Base-by-base conservation (phyloP, 495 filamentous ascomycete species). In the Podospora pseudocomata region DNA sequence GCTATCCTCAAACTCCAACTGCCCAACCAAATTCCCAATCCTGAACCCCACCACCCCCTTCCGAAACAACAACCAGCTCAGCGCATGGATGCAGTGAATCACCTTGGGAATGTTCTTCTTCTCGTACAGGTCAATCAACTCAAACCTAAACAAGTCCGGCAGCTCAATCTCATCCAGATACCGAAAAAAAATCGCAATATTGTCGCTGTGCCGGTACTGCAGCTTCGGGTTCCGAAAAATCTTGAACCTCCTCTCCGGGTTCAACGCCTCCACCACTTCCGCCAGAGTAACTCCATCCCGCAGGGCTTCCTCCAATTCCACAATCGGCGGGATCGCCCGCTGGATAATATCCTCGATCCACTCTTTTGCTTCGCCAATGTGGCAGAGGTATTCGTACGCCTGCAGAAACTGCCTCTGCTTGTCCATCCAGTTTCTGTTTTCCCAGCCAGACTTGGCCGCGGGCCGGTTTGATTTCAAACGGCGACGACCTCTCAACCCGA, bases 61-160 rank as follows among this genome's bases (percentile, higher is more conserved):
- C 60, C 96, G 88, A 80, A 91, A 97, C 6, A 99, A 86, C 54
- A 98, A 82, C 92, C 94, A 99, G 72, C 94, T 97, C 16, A 98
- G 80, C 2, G 96, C 96, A 76, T 99, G 96, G 67, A 99, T 93
- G 78, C 96, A 97, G 79, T 99, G 95, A 68, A 99, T 98, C 73
- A 97, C 96, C 79, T 97, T 99, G 0, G 96, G 96, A 5, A 98
- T 94, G 73, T 99, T 99, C 79, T 99, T 99, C 82, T 98, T 99
- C 77, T 99, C 96, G 82, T 99, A 99, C 44, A 99, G 80, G 75
- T 99, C 96, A 53, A 97, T 97, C 9, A 97, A 85, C 78, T 99
- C 96, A 79, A 99, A 99, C 69, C 94, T 88, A 78, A 99, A 99
- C n/a, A 99, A 86, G 67, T 99, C 96, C 1, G 96, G 96, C 9